Evolutionary conservation across 2,329 filamentous ascomycete genomes (phyloP).

Genomic region (Aureobasidium sp.): DNA sequence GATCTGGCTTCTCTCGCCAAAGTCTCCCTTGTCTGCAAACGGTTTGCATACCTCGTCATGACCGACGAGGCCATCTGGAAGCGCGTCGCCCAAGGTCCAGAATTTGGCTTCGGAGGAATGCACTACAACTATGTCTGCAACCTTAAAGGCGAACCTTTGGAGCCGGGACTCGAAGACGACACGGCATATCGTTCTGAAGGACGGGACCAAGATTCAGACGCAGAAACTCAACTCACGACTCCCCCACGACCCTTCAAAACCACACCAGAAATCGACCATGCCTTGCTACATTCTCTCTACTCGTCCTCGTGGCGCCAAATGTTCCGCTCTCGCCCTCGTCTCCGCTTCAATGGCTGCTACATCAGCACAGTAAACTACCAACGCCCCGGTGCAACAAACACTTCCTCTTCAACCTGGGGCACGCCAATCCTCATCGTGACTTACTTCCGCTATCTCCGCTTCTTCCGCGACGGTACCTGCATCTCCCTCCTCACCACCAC

Average conservation of each 20-base stretch:
- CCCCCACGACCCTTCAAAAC: constrained; percentile 13
- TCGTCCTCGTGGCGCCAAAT: constrained; percentile 47
- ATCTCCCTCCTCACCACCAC: constrained; percentile 72
- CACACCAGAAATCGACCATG: constrained; percentile 17
- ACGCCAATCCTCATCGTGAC: constrained; percentile 90
- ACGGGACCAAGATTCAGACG: neutral
- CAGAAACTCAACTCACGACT: neutral
- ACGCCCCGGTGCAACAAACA: constrained; percentile 65
- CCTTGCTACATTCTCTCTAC: constrained; percentile 23
- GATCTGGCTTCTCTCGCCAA: constrained; percentile 73
- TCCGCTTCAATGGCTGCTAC: constrained; percentile 93
- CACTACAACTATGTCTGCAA: constrained; percentile 66
- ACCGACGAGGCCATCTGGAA: constrained; percentile 86
- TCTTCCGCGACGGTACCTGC: constrained; percentile 80
- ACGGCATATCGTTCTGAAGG: constrained; percentile 3
- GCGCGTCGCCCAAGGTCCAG: constrained; percentile 56
- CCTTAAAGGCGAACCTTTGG: constrained; percentile 39
- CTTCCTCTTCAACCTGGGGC: constrained; percentile 64
- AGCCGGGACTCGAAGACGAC: constrained; percentile 17
- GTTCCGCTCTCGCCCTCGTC: constrained; percentile 72
- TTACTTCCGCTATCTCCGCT: constrained; percentile 93
- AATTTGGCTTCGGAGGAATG: constrained; percentile 77
- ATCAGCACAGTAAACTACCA: constrained; percentile 96
- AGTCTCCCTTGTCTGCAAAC: constrained; percentile 73
- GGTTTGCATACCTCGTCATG: constrained; percentile 72